Base-by-base conservation (phyloP, 2,329 filamentous ascomycete species). In the Endocalyx cinctus region DNA sequence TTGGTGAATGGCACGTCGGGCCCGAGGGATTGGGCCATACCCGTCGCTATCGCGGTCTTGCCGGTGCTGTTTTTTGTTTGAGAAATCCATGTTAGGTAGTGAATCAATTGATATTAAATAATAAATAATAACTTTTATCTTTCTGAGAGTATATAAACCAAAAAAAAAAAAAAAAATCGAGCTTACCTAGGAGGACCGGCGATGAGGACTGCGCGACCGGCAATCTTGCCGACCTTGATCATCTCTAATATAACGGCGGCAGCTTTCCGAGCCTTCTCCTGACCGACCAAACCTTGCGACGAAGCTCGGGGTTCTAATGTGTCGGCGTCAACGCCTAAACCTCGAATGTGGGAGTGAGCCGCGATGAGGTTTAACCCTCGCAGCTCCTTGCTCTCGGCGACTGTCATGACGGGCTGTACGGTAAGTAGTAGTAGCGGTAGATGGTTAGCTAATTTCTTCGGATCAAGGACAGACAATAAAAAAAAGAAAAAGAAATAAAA, bases 141-240 rank as follows among this genome's bases (percentile, higher is more conserved):
- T n/a, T n/a, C n/a, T n/a, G n/a, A n/a, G n/a, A n/a, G n/a, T n/a
- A n/a, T n/a, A n/a, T n/a, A n/a, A n/a, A n/a, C n/a, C n/a, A n/a
- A n/a, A n/a, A n/a, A n/a, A n/a, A n/a, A n/a, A n/a, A n/a, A n/a
- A n/a, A n/a, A 8, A 17, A 27, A 12, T 12, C n/a, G 25, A 30
- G 38, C 60, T 39, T 64, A 80, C 79, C 79, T 90, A 4, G 92
- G 92, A 40, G 92, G 92, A 0, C 92, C 92, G 30, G 92, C 90
- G 53, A 98, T 95, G 50, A 98, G 70, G 19, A 96, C 86, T 20
- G 92, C 92, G 54, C 90, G 81, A 33, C 92, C 92, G 38, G 92
- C 92, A 66, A 98, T 97, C 72, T 96, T 97, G 55, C 90, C 90
- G 57, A 96, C 88, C 67, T 94, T 96, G 52, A 94, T 94, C 92